A percentile compares a stretch with the other conserved stretches of the same genome.
Evolutionary conservation across 805 yeast species (phyloP).

Genomic region (Nakazawaea molendinolei): DNA sequence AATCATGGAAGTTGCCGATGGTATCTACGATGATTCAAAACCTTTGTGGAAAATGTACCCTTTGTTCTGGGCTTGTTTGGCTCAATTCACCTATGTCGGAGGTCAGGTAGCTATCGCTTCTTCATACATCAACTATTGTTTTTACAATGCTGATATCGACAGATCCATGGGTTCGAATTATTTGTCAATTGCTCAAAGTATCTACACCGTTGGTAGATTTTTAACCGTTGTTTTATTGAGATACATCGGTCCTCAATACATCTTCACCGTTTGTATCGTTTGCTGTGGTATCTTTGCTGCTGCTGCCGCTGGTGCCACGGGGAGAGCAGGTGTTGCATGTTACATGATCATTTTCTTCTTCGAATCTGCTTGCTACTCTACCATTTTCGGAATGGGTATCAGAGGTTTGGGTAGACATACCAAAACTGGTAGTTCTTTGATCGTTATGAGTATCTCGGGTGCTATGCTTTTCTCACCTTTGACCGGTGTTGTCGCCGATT

Average conservation of each 20-base stretch:
- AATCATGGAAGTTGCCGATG: conserved; percentile 11
- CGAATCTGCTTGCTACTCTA: conserved; percentile 13
- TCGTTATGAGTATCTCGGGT: conserved; percentile 21
- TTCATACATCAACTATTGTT: conserved; percentile 12
- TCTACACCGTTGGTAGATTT: conserved; percentile 13
- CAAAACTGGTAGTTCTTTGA: conserved; percentile 12
- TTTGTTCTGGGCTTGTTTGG: conserved; percentile 14
- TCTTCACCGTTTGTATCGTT: conserved; percentile 7
- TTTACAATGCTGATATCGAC: conserved; percentile 4
- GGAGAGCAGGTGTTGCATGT: conserved; percentile 12
- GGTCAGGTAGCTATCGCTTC: conserved; percentile 15
- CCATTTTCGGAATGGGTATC: conserved; percentile 13
- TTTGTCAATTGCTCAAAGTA: conserved; percentile 11
- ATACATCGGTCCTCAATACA: conserved; percentile 12
- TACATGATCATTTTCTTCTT: conserved; percentile 11
- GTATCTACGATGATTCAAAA: conserved; percentile 13
- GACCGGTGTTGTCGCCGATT: conserved; percentile 21
- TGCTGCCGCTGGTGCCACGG: conserved; percentile 9
- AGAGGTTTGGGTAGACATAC: conserved; percentile 14
- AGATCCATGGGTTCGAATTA: conserved; percentile 11
- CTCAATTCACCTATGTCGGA: conserved; percentile 15
- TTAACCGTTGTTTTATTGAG: conserved; percentile 9
- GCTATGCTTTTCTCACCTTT: conserved; percentile 19
- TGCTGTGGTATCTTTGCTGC: conserved; percentile 10
- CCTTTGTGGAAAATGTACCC: conserved; percentile 13